These are phyloP conservation scores for Aspergillus sp. DNA, from an alignment of 2,329 filamentous ascomycete genomes.

Conservation along the genomic window DNA sequence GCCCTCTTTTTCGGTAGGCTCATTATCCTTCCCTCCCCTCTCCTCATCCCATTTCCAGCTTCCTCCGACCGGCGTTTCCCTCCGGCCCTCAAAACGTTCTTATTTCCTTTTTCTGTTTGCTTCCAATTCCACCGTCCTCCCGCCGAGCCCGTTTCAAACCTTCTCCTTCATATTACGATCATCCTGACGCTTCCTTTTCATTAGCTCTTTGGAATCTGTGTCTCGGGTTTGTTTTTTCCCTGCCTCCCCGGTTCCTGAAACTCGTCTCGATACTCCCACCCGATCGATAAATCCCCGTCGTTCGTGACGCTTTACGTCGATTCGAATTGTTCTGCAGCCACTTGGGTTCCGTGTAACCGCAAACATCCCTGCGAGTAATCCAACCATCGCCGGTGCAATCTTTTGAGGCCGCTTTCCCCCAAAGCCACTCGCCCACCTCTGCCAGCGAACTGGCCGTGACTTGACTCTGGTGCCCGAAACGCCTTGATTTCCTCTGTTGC, in stretches of 20 bases:
- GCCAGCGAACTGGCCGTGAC: constrained; percentile 30
- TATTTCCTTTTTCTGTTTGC: neutral
- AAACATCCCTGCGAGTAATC: constrained; percentile 36
- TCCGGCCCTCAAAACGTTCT: neutral
- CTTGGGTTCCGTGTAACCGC: constrained; percentile 27
- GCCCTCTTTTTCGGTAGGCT: constrained; percentile 3
- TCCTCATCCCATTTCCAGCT: constrained; percentile 23
- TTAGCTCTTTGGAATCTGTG: constrained; percentile 6
- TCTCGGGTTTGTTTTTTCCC: constrained; percentile 12
- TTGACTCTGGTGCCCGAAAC: constrained; percentile 37
- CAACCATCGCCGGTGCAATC: constrained; percentile 25
- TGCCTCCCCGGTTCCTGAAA: constrained; percentile 5
- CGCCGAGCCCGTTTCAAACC: constrained; percentile 10
- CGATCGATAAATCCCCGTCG: constrained; percentile 13
- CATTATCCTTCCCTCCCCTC: neutral
- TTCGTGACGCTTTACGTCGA: constrained; percentile 14
- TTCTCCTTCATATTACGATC: constrained; percentile 13
- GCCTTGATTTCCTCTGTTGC: constrained; percentile 33
- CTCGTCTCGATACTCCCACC: constrained; percentile 2
- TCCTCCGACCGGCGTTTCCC: constrained; percentile 15
- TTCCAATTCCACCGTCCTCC: constrained; percentile 2
- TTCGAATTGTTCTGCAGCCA: constrained; percentile 21
- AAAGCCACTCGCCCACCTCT: constrained; percentile 29
- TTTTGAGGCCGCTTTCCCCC: constrained; percentile 19
- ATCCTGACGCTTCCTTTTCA: constrained; percentile 11